Conservation (phyloP, 1,139 yeast species). For the Meyerozyma athensensis region DNA sequence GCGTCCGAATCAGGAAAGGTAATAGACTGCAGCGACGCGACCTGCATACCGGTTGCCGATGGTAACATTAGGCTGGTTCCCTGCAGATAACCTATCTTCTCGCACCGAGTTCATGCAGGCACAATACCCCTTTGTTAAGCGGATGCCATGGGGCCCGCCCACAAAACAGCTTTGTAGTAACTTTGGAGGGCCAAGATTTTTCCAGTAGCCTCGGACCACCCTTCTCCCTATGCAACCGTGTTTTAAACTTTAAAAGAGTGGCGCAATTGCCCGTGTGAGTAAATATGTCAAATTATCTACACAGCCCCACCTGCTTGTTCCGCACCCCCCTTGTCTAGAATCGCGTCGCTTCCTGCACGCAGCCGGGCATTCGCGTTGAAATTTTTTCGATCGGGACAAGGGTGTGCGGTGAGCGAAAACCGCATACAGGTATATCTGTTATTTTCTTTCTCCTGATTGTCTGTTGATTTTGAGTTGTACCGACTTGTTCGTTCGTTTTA, state of each 20-base stretch:
- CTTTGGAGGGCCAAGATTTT: too few relatives aligned
- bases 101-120: background rate
- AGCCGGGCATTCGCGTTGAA: conserved; percentile 2
- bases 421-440: background rate
- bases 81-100: background rate
- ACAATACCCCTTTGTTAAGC: background rate
- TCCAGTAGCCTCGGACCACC: too few relatives aligned
- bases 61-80: background rate
- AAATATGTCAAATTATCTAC: too few relatives aligned
- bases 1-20: background rate
- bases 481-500: conserved; percentile 3
- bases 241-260: too few relatives aligned
- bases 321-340: conserved; percentile 4
- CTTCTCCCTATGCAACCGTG: too few relatives aligned
- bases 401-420: conserved; percentile 5
- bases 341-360: background rate
- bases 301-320: conserved; percentile 3
- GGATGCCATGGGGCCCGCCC: background rate
- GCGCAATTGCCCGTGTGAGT: too few relatives aligned
- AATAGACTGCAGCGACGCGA: conserved; percentile 1
- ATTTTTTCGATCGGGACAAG: conserved; percentile 3
- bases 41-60: background rate
- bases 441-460: background rate
- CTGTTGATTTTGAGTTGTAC: conserved; percentile 3
- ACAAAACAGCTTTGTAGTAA: too few relatives aligned